Conservation (phyloP, 1,139 yeast genomes). For the Protomyces macrosporus region DNA sequence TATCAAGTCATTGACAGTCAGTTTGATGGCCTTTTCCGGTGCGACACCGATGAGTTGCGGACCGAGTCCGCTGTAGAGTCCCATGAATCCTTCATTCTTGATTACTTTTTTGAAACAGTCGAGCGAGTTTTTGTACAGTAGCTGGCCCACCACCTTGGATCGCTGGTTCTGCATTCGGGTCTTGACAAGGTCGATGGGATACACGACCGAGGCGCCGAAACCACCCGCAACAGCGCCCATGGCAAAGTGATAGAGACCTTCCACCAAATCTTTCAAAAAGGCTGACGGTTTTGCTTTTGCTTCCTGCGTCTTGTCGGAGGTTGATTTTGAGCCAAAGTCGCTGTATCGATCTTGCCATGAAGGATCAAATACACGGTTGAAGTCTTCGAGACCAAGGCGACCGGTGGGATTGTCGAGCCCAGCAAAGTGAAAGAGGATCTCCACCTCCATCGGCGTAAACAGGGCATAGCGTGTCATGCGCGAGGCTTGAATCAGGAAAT, state of each 20-base stretch:
- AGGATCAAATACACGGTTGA: conserved; percentile 45
- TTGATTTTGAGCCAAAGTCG: conserved; percentile 36
- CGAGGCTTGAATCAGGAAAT: conserved; percentile 44
- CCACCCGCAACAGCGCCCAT: conserved; percentile 96
- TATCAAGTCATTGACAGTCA: conserved; percentile 86
- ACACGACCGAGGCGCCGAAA: conserved; percentile 96
- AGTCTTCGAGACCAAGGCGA: conserved; percentile 41
- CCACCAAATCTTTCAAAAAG: conserved; percentile 53
- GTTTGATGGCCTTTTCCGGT: conserved; percentile 95
- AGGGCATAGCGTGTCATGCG: conserved; percentile 42
- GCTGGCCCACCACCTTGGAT: conserved; percentile 50
- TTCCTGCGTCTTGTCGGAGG: conserved; percentile 36
- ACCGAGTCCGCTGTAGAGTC: conserved; percentile 88
- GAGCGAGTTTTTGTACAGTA: conserved; percentile 65
- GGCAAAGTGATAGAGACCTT: conserved; percentile 79
- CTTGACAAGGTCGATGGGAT: conserved; percentile 93
- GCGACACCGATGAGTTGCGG: conserved; percentile 97
- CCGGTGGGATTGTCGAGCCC: conserved; percentile 40
- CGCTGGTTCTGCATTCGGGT: conserved; percentile 98
- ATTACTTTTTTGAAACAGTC: conserved; percentile 83
- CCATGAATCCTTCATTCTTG: conserved; percentile 70
- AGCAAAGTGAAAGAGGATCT: conserved; percentile 45
- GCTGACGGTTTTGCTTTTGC: conserved; percentile 44
- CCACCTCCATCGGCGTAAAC: conserved; percentile 46
- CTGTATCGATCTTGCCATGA: conserved; percentile 38